phyloP scores from a whole-genome alignment of 371 early-diverging fungal species.

The Mucor irregularis region DNA sequence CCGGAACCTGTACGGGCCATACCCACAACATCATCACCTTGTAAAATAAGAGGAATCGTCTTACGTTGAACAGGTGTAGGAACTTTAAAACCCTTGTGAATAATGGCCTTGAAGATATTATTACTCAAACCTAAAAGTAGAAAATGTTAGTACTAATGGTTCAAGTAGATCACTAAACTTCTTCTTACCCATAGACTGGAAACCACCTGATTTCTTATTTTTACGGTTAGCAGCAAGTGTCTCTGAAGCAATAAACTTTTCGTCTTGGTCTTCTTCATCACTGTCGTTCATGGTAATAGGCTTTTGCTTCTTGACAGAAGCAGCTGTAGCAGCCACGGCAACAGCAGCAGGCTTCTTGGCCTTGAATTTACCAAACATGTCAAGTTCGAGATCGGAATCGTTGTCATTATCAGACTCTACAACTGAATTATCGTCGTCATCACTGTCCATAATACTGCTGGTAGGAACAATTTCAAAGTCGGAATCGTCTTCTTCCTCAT shows the following conservation, averaged over 20 bases:
- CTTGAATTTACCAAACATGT: constrained; percentile 40
- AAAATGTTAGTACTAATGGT: background rate
- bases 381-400: constrained; percentile 37
- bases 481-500: constrained; percentile 28
- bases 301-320: constrained; percentile 13
- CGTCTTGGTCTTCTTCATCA: constrained; percentile 46
- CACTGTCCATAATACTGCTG: background rate
- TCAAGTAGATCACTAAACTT: background rate
- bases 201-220: constrained; percentile 93
- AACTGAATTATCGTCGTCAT: background rate
- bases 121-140: constrained; percentile 62
- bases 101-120: constrained; percentile 82
- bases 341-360: constrained; percentile 21
- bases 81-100: constrained; percentile 91
- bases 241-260: constrained; percentile 53
- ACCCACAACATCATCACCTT: constrained; percentile 93
- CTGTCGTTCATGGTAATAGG: constrained; percentile 27
- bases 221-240: constrained; percentile 76
- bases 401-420: constrained; percentile 11
- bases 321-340: constrained; percentile 11
- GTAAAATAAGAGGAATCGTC: constrained; percentile 89
- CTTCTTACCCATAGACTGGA: constrained; percentile 94
- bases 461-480: constrained; percentile 37
- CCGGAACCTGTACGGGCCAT: constrained; percentile 99
- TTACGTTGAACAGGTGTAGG: constrained; percentile 99